Conservation (phyloP, 2,329 filamentous ascomycete species). For the Stachybotrys elegans region DNA sequence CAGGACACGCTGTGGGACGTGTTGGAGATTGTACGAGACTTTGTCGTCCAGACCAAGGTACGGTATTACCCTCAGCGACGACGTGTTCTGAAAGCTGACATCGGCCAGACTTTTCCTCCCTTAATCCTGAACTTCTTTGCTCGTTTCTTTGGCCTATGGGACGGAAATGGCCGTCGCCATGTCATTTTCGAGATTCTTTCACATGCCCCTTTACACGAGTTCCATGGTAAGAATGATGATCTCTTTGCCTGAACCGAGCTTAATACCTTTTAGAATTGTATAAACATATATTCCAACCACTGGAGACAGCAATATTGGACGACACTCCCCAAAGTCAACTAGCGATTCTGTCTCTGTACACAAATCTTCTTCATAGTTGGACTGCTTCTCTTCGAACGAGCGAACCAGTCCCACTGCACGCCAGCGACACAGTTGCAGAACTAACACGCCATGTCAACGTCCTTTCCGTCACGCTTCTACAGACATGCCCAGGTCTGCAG, state of each 20-base stretch:
- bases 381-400: slow-evolving; percentile 36
- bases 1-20: slow-evolving; percentile 47
- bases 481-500: slow-evolving; percentile 38
- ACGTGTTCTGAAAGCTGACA: slow-evolving; percentile 7
- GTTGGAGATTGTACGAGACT: slow-evolving; percentile 50
- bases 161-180: slow-evolving; percentile 50
- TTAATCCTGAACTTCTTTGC: slow-evolving; percentile 44
- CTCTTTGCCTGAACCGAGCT: not conserved
- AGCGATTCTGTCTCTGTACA: slow-evolving; percentile 63
- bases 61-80: slow-evolving; percentile 8
- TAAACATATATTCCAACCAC: slow-evolving; percentile 38
- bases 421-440: slow-evolving; percentile 31
- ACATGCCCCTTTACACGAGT: slow-evolving; percentile 49
- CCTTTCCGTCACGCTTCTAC: slow-evolving; percentile 55
- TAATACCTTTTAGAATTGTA: slow-evolving; percentile 41
- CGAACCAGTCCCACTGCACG: slow-evolving; percentile 27
- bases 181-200: slow-evolving; percentile 54
- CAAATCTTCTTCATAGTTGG: slow-evolving; percentile 59
- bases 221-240: slow-evolving; percentile 46
- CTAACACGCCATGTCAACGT: slow-evolving; percentile 46
- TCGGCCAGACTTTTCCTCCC: slow-evolving; percentile 37
- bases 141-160: slow-evolving; percentile 55
- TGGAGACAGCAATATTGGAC: slow-evolving; percentile 48
- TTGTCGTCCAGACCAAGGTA: slow-evolving; percentile 53
- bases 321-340: slow-evolving; percentile 48